Evolutionary conservation across 805 yeast genomes (phyloP), one percentile per base, ranked within the genome.

Genomic region (Candida mattraensis): DNA sequence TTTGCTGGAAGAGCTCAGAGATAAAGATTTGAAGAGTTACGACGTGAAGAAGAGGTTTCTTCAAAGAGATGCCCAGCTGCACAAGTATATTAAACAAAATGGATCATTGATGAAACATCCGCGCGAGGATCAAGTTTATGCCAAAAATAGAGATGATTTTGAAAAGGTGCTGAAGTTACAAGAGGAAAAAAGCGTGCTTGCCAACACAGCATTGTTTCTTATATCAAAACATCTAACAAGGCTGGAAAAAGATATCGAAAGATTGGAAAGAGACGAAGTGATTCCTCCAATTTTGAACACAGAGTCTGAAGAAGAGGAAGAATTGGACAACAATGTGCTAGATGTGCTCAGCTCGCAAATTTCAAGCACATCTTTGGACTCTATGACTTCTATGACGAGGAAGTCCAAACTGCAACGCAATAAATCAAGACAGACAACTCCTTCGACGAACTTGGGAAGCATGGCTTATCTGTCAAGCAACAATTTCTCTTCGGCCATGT

Each of bases 101-200:
- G 96, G 97, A 1, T 82, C 96, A 1, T 62, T 83, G 27, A 73
- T 82, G 1, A 84, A 80, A 45, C 83, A 83, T 58, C 93, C 96
- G 2, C 83, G 87, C 45, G 99, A 91, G 54, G 76, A 68, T 29
- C 79, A 72, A 42, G 52, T 83, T 4, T 74, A 76, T 48, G 70
- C 75, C 18, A 81, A 80, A 49, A 83, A 89, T 6, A 72, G 75
- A 28, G 83, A 81, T 28, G 91, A 83, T 38, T 76, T 81, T 65
- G 70, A 70, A 23, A 63, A 68, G 29, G 79, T 83, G 5, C 67
- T 73, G 35, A 66, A 66, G 35, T 50, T 87, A 24, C 97, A 91
- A 56, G 74, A 76, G 42, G 93, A 85, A 40, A 91, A 93, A 63
- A 75, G 83, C 31, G 63, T 81, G 9, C 60, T 88, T 24, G 86